Percentiles rank a stretch among this genome's conserved stretches.
Evolutionary conservation across 495 filamentous ascomycete species (phyloP).

Genomic region (Hyaloscypha variabilis): DNA sequence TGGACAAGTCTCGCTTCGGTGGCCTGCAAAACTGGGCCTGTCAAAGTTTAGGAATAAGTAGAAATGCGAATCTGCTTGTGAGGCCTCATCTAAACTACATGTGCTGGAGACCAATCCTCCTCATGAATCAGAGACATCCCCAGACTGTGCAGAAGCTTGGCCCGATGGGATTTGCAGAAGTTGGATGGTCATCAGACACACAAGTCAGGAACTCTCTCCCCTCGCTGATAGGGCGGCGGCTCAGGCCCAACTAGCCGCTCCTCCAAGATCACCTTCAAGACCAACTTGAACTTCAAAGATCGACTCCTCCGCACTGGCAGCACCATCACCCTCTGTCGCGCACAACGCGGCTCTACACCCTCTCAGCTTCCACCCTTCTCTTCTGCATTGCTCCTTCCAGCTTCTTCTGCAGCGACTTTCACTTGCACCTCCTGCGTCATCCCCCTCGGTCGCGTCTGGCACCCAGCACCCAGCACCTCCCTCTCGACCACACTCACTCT

Average conservation of each 20-base stretch:
- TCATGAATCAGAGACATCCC: background rate
- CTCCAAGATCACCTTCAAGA: background rate
- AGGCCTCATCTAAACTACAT: background rate
- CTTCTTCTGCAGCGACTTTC: background rate
- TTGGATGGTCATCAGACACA: slow-evolving; percentile 22
- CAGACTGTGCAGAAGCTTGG: background rate
- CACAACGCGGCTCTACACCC: slow-evolving; percentile 13
- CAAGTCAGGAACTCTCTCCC: slow-evolving; percentile 3
- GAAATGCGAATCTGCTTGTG: background rate
- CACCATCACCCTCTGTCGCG: slow-evolving; percentile 11
- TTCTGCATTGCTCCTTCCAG: slow-evolving; percentile 4
- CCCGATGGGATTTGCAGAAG: background rate
- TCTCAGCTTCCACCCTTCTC: background rate
- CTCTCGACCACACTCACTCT: background rate
- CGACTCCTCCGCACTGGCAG: slow-evolving; percentile 15
- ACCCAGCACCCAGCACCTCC: background rate
- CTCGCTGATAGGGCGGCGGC: slow-evolving; percentile 1
- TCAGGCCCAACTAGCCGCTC: background rate
- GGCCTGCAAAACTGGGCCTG: background rate
- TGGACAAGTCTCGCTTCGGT: background rate
- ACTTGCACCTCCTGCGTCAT: slow-evolving; percentile 15
- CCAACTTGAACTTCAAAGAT: background rate
- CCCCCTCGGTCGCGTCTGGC: slow-evolving; percentile 26
- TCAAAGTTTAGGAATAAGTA: background rate
- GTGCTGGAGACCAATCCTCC: background rate